These are phyloP conservation scores for Patellifolia procumbens DNA, from an alignment of 179 eudicot species.

Conservation along the genomic window DNA sequence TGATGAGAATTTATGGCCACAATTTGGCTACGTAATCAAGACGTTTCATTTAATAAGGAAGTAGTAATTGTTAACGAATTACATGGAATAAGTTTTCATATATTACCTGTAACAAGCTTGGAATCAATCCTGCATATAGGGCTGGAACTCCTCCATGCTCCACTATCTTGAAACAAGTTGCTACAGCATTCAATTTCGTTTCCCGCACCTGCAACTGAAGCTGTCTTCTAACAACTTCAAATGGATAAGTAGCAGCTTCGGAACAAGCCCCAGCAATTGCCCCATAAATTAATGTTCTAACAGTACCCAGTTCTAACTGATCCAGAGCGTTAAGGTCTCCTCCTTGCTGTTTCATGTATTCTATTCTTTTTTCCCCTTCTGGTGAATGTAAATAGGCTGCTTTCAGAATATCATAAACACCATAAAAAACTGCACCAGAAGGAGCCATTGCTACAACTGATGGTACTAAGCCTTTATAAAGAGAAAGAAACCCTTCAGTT, in stretches of 20 bases:
- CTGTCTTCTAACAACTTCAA: slow-evolving; percentile 97
- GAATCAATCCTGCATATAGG: slow-evolving; percentile 88
- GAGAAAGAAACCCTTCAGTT: slow-evolving; percentile 93
- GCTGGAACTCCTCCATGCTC: slow-evolving; percentile 95
- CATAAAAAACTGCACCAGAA: slow-evolving; percentile 94
- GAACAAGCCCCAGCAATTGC: slow-evolving; percentile 97
- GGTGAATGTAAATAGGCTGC: slow-evolving; percentile 88
- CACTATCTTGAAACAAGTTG: slow-evolving; percentile 75
- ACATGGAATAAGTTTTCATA: background rate
- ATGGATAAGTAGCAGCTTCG: slow-evolving; percentile 97
- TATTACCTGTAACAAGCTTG: slow-evolving; percentile 88
- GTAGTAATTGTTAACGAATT: too few species aligned
- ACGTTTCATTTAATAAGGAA: too few species aligned
- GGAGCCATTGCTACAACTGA: slow-evolving; percentile 96
- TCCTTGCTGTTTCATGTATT: slow-evolving; percentile 66
- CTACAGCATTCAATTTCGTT: slow-evolving; percentile 66
- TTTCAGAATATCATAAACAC: slow-evolving; percentile 90
- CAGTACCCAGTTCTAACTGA: slow-evolving; percentile 81
- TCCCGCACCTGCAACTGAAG: slow-evolving; percentile 92
- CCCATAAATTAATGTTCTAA: slow-evolving; percentile 81
- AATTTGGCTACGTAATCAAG: too few species aligned
- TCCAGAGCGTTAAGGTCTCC: slow-evolving; percentile 71
- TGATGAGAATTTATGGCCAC: too few species aligned
- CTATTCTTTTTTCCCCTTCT: slow-evolving; percentile 68
- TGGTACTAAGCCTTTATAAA: slow-evolving; percentile 89